Evolutionary conservation across 2,329 filamentous ascomycete species (phyloP).

Genomic region (Neurospora crassa): DNA sequence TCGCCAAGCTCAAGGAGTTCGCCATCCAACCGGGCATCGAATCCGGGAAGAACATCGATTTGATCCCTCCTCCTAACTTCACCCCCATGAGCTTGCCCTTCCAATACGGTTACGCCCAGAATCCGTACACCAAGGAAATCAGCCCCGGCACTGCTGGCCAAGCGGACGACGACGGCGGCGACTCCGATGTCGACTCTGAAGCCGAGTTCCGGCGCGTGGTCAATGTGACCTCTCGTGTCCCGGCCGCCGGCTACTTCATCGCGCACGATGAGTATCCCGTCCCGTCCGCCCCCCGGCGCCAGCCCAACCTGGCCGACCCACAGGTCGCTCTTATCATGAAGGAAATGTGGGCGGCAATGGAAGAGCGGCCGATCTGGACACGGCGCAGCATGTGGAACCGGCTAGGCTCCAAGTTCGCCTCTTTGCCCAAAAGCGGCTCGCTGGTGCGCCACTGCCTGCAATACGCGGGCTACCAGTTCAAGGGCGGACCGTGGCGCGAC

Average conservation of each 20-base stretch:
- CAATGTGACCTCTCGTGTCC: constrained; percentile 48
- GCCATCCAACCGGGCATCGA: constrained; percentile 55
- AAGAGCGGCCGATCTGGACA: constrained; percentile 75
- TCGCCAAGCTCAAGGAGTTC: constrained; percentile 50
- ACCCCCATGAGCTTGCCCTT: constrained; percentile 66
- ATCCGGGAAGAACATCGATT: constrained; percentile 50
- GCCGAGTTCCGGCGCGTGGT: constrained; percentile 39
- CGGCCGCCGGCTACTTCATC: constrained; percentile 49
- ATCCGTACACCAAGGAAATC: constrained; percentile 53
- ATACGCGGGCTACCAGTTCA: constrained; percentile 86
- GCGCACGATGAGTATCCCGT: constrained; percentile 53
- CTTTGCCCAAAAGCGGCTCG: constrained; percentile 36
- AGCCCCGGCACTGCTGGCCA: constrained; percentile 4
- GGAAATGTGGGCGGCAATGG: constrained; percentile 55
- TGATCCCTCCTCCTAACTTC: constrained; percentile 73
- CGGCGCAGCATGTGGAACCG: constrained; percentile 71
- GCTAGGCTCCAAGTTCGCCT: constrained; percentile 34
- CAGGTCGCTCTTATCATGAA: constrained; percentile 55
- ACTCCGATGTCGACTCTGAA: constrained; percentile 37
- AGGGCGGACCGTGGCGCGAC: constrained; percentile 85
- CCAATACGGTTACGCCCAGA: constrained; percentile 76
- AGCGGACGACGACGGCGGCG: constrained; percentile 4
- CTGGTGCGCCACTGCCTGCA: constrained; percentile 66
- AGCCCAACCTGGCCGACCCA: constrained; percentile 49
- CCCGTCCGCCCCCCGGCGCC: constrained; percentile 48